A percentile compares a stretch with the other conserved stretches of the same genome.
Conservation (phyloP, 441 rosid genomes). For the Flueggea neowawraea region DNA sequence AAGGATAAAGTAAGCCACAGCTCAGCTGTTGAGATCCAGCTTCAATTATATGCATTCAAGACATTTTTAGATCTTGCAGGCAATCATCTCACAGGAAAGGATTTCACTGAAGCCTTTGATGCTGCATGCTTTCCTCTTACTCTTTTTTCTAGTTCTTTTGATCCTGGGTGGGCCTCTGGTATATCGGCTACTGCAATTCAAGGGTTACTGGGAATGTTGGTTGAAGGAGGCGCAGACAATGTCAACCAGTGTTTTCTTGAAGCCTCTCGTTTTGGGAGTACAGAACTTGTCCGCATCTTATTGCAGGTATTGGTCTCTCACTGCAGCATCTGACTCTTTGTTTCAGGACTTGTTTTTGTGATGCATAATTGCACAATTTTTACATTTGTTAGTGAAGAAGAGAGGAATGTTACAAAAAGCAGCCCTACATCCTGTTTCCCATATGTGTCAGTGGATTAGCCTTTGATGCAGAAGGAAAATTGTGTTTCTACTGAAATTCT, state of each 20-base stretch:
- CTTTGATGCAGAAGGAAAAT: no score
- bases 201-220: constrained; percentile 84
- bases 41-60: constrained; percentile 91
- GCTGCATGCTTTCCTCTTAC: constrained; percentile 98
- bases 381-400: no score
- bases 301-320: constrained; percentile 51
- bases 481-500: no score
- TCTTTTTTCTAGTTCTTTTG: constrained; percentile 86
- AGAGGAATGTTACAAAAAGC: no score
- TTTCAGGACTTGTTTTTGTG: no score
- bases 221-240: constrained; percentile 94
- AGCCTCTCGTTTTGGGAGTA: constrained; percentile 97
- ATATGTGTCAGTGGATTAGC: no score
- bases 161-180: constrained; percentile 98
- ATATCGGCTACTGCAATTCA: constrained; percentile 82
- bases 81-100: constrained; percentile 87
- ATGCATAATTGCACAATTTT: no score
- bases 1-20: constrained; percentile 59
- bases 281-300: constrained; percentile 92
- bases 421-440: no score
- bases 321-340: background rate
- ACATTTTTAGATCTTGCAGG: constrained; percentile 85
- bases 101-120: constrained; percentile 96
- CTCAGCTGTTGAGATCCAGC: constrained; percentile 79
- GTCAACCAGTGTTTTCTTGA: constrained; percentile 96